Percentiles rank a stretch among this genome's conserved stretches.
Evolutionary conservation across 352 stramenopile genomes (phyloP).

Genomic region (Globisporangium megalacanthum): DNA sequence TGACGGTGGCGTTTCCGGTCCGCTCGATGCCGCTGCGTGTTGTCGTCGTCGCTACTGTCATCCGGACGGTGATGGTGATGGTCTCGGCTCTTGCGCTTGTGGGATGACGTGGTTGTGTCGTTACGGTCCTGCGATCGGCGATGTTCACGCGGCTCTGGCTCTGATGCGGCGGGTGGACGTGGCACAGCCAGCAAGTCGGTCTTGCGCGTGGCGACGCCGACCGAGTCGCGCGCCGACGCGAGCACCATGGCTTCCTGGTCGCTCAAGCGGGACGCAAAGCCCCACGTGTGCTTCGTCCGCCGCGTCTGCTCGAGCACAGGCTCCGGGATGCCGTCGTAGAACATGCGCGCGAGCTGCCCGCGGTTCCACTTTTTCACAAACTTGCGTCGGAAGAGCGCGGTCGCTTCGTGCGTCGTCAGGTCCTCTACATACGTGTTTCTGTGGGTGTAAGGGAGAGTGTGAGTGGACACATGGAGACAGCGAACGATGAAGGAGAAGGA

Average conservation of each 20-base stretch:
- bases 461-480: not conserved
- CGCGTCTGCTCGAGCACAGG: conserved; percentile 59
- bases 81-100: conserved; percentile 2
- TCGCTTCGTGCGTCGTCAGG: conserved; percentile 51
- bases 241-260: conserved; percentile 60
- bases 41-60: conserved; percentile 21
- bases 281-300: conserved; percentile 67
- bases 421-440: conserved; percentile 70
- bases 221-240: conserved; percentile 60
- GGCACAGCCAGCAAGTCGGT: conserved; percentile 24
- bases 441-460: not conserved
- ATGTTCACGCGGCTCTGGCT: not conserved
- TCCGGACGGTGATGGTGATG: conserved; percentile 6
- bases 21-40: conserved; percentile 8
- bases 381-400: conserved; percentile 40
- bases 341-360: conserved; percentile 47
- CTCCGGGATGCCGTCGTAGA: conserved; percentile 58
- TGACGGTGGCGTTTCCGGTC: conserved; percentile 33
- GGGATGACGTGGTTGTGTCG: not conserved
- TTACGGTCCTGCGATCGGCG: not conserved
- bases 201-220: conserved; percentile 62
- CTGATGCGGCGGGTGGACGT: not conserved
- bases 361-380: conserved; percentile 69
- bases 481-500: conserved; percentile 3
- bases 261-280: conserved; percentile 48